Conservation (phyloP, 2,329 filamentous ascomycete species). For the Fusarium neocosmosporiellum region DNA sequence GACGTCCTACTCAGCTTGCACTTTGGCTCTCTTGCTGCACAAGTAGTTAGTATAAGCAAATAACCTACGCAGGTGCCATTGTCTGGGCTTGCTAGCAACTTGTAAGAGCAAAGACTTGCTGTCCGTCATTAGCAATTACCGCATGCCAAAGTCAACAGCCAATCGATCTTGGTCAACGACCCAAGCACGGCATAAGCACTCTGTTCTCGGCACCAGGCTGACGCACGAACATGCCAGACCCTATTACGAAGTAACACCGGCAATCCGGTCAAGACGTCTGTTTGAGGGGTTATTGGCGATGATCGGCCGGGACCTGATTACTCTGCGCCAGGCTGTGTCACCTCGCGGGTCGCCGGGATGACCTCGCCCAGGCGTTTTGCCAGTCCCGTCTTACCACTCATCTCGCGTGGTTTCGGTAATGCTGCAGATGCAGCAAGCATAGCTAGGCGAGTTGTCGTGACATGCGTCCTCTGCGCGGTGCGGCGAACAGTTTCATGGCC, state of each 20-base stretch:
- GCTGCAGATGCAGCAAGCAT: slow-evolving; percentile 28
- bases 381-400: slow-evolving; percentile 21
- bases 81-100: neutral
- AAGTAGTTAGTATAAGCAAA: neutral
- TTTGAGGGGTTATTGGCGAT: slow-evolving; percentile 21
- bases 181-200: neutral
- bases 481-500: slow-evolving; percentile 4
- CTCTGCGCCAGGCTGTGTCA: slow-evolving; percentile 20
- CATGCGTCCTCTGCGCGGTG: slow-evolving; percentile 14
- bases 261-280: slow-evolving; percentile 10
- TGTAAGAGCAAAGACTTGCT: neutral
- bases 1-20: neutral
- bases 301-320: slow-evolving; percentile 19
- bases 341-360: slow-evolving; percentile 16
- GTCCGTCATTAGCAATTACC: neutral
- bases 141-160: neutral
- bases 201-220: neutral
- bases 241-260: slow-evolving; percentile 7
- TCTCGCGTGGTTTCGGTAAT: slow-evolving; percentile 25
- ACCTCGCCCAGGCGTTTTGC: slow-evolving; percentile 9
- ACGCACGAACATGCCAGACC: neutral
- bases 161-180: neutral
- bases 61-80: neutral
- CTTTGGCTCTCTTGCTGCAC: neutral
- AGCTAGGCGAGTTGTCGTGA: slow-evolving; percentile 26